Base-by-base conservation (phyloP, 1,139 yeast genomes). In the Protomyces gravidus region DNA sequence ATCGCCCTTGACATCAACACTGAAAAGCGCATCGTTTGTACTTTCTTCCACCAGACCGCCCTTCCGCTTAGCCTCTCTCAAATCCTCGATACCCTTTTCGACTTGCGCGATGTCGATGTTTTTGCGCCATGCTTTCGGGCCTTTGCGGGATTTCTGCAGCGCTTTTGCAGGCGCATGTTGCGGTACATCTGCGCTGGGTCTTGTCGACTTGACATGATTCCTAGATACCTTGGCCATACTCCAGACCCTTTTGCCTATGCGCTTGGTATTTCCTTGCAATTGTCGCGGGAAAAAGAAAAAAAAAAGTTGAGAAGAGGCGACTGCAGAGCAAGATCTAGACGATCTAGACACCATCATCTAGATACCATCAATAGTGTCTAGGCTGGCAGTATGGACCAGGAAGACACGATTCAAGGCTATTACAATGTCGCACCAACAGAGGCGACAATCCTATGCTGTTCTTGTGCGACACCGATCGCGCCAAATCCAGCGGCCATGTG, bases 391-490 rank as follows among this genome's bases (percentile, higher is more conserved):
- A 36, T 36, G 42, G 42, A 36, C 23, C 11, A 13, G 23, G 11
- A n/a, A 36, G 58, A 46, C 23, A 53, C 58, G 11, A 46, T 53
- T 13, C 51, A 50, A 6, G 58, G 58, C 45, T 53, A 53, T 25
- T 36, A 53, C 39, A 53, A 53, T 53, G 58, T 60, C 46, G 55
- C 55, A 45, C 59, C 61, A 15, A 58, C 55, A 17, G 51, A 48
- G 53, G 67, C 69, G 28, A 92, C 97, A 1, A 95, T 94, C 63
- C 80, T 92, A 63, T 92, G 99, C 78, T 89, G 96, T 75, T 89
- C 88, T 84, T 92, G 99, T 85, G 97, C 98, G 74, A 88, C 87
- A 61, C 97, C 98, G 53, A 88, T 94, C 82, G 97, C 92, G 71
- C 61, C 58, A 21, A 69, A 67, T 25, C 97, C 98, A 30, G 77